Conservation (phyloP, 164 flowering plant genomes). For the Malania oleifera region DNA sequence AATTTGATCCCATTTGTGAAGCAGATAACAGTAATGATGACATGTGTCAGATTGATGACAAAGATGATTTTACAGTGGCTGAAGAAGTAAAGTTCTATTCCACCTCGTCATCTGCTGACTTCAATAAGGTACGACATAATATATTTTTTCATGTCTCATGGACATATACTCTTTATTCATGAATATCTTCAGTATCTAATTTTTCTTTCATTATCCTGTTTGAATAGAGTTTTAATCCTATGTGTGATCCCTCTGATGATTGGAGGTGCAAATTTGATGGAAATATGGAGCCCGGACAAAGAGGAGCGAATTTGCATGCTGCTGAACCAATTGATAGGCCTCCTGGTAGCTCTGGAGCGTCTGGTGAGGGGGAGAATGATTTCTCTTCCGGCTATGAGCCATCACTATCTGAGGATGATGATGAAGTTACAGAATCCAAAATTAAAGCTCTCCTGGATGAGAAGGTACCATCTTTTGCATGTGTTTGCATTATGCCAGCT, state of each 20-base stretch:
- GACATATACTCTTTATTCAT: background rate
- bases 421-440: conserved; percentile 49
- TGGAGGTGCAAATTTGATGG: conserved; percentile 24
- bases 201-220: background rate
- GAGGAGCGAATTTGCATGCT: conserved; percentile 4
- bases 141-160: background rate
- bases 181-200: background rate
- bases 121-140: conserved; percentile 23
- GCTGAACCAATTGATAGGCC: conserved; percentile 10
- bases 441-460: conserved; percentile 44
- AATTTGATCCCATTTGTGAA: conserved; percentile 16
- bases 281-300: conserved; percentile 10
- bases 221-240: conserved; percentile 31
- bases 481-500: no score
- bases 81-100: conserved; percentile 16
- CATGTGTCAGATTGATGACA: conserved; percentile 41
- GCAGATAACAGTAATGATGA: conserved; percentile 26
- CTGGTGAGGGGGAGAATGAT: conserved; percentile 14
- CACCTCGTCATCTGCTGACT: conserved; percentile 8
- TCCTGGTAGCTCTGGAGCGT: conserved; percentile 14
- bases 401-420: conserved; percentile 41
- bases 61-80: conserved; percentile 18
- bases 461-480: conserved; percentile 26
- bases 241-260: conserved; percentile 27
- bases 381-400: conserved; percentile 28